Evolutionary conservation across 2,329 filamentous ascomycete species (phyloP), one percentile per base, ranked within the genome.

Genomic region (Alternaria conjuncta): DNA sequence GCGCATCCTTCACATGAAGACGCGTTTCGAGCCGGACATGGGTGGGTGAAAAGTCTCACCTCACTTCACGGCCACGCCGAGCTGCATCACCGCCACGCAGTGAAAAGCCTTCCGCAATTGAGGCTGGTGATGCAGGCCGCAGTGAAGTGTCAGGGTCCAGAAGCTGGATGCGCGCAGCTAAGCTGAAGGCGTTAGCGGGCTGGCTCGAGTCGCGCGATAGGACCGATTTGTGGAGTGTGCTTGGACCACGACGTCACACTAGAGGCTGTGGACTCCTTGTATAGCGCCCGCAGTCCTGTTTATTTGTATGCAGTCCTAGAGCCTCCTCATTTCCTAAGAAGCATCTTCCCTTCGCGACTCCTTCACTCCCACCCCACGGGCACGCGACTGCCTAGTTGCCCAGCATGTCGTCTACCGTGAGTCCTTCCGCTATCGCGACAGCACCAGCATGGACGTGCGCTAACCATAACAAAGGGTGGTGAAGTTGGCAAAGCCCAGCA

Each of bases 381-480:
- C 57, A 55, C 30, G 55, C 57, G 32, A 59, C 58, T 51, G 54
- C 65, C 55, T 50, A 45, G 32, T 56, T 58, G 64, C 61, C 69
- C 63, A 70, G 23, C 60, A 74, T 74, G 71, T 74, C 71, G 63
- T 61, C 66, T 43, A 66, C 69, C 4, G 71, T 71, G n/a, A 66
- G 71, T 68, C 18, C 13, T 8, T 1, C 5, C 20, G 11, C 11
- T 5, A 15, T 12, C 45, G 36, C 21, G 30, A 26, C 20, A 15
- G 9, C 47, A 21, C 11, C 3, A 2, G 6, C 23, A 23, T 25
- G 21, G 44, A 49, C 46, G 46, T 30, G 57, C 50, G 58, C 60
- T 63, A 32, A 71, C 26, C 13, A 57, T 23, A 61, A 60, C 61
- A 59, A 30, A 70, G 65, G 70, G 67, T 57, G 70, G 71, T 60